These are phyloP conservation scores for Zopfia rhizophila DNA, from an alignment of 2,329 filamentous ascomycete genomes.

Conservation along the genomic window DNA sequence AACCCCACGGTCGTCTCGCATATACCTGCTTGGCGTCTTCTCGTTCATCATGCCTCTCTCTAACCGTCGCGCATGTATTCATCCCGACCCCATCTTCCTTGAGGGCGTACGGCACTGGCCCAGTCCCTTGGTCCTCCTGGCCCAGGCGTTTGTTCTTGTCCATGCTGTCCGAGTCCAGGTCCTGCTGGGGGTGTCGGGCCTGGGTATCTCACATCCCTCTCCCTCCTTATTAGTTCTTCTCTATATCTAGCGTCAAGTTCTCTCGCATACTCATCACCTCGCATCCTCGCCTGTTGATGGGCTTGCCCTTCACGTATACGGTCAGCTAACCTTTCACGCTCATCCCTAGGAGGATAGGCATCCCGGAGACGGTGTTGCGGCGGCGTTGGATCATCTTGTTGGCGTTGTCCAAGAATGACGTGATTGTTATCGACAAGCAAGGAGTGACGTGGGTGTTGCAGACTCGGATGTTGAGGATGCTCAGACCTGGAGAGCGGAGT, in stretches of 20 bases:
- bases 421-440: conserved; percentile 39
- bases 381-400: conserved; percentile 39
- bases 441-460: conserved; percentile 47
- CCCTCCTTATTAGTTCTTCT: conserved; percentile 20
- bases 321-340: conserved; percentile 33
- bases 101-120: conserved; percentile 10
- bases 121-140: conserved; percentile 14
- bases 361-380: conserved; percentile 37
- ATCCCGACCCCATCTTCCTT: neutral
- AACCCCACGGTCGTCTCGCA: no score
- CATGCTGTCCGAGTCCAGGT: conserved; percentile 4
- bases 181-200: conserved; percentile 8
- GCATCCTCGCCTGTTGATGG: conserved; percentile 16
- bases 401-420: conserved; percentile 38
- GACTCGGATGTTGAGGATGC: conserved; percentile 37
- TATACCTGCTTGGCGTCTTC: no score
- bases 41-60: no score
- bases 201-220: conserved; percentile 2
- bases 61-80: no score
- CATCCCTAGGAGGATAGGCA: conserved; percentile 32
- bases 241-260: conserved; percentile 14
- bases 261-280: conserved; percentile 22
- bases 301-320: conserved; percentile 45
- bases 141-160: conserved; percentile 8
- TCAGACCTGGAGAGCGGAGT: conserved; percentile 45